These are phyloP conservation scores for Aspergillus eucalypticola DNA, from an alignment of 2,329 filamentous ascomycete genomes.

Conservation along the genomic window DNA sequence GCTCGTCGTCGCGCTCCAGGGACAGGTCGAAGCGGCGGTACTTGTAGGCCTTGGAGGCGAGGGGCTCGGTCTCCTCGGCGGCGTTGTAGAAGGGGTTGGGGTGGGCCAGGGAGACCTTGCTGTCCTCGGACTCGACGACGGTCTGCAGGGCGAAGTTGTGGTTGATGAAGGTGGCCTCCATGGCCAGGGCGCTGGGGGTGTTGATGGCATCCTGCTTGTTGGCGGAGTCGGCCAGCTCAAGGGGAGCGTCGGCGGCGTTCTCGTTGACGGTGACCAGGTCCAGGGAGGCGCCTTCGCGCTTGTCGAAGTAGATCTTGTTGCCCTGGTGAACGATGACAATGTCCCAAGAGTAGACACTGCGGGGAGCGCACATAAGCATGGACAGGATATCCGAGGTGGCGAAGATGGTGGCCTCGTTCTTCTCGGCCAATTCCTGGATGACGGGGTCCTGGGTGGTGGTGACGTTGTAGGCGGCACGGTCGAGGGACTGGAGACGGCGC, in stretches of 20 bases:
- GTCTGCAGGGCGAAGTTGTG: conserved; percentile 99
- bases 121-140: conserved; percentile 74
- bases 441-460: conserved; percentile 94
- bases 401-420: conserved; percentile 94
- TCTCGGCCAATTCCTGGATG: conserved; percentile 94
- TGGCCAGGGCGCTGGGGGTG: conserved; percentile 85
- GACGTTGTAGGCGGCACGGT: conserved; percentile 96
- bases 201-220: conserved; percentile 88
- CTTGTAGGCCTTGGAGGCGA: conserved; percentile 96
- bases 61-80: conserved; percentile 86
- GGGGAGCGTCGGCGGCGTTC: conserved; percentile 91
- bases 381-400: conserved; percentile 96
- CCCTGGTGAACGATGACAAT: conserved; percentile 89
- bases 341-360: conserved; percentile 98
- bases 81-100: conserved; percentile 98
- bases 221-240: conserved; percentile 74
- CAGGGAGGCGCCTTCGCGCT: conserved; percentile 89
- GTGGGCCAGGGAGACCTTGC: conserved; percentile 80
- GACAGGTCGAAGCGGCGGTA: conserved; percentile 97
- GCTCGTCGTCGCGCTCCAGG: conserved; percentile 85
- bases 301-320: conserved; percentile 98
- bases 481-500: conserved; percentile 82
- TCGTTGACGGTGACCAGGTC: conserved; percentile 99
- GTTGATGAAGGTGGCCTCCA: conserved; percentile 99
- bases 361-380: conserved; percentile 98